Percentiles rank a stretch among this genome's conserved stretches.
phyloP scores from a whole-genome alignment of 345 rosid species.

The Bretschneidera sinensis region DNA sequence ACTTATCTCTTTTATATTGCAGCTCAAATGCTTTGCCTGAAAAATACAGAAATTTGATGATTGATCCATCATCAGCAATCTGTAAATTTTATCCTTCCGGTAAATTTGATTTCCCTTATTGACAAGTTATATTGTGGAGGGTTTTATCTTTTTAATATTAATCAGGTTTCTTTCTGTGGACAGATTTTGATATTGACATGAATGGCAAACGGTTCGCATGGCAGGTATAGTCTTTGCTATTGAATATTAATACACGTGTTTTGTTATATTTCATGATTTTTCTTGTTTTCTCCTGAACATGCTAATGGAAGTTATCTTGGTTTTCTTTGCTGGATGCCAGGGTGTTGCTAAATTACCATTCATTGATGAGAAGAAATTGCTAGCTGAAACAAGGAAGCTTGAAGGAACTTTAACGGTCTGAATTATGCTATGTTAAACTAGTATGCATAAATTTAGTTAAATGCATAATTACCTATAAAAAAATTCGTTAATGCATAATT shows the following conservation, averaged over 20 bases:
- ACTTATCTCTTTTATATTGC: conserved; percentile 25
- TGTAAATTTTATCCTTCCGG: conserved; percentile 76
- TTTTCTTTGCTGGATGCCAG: conserved; percentile 36
- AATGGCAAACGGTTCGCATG: conserved; percentile 96
- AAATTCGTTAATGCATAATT: background rate
- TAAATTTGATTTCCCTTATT: conserved; percentile 20
- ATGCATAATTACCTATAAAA: too few species aligned
- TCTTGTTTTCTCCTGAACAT: background rate
- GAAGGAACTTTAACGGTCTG: conserved; percentile 76
- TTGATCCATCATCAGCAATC: conserved; percentile 76
- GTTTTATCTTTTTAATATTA: background rate
- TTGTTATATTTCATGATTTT: conserved; percentile 9
- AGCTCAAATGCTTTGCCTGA: conserved; percentile 88
- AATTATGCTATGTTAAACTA: conserved; percentile 9
- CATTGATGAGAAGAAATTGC: conserved; percentile 76
- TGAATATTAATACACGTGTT: conserved; percentile 10
- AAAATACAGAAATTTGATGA: conserved; percentile 76
- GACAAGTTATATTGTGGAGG: background rate
- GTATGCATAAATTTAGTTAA: background rate
- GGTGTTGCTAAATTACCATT: conserved; percentile 95
- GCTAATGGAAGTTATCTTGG: conserved; percentile 11
- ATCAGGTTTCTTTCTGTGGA: conserved; percentile 14
- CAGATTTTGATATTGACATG: conserved; percentile 98
- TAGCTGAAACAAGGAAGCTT: conserved; percentile 76
- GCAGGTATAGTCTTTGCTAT: conserved; percentile 64